Base-by-base conservation (phyloP, 108 stramenopile genomes). In the Cyclotella kingstonii region DNA sequence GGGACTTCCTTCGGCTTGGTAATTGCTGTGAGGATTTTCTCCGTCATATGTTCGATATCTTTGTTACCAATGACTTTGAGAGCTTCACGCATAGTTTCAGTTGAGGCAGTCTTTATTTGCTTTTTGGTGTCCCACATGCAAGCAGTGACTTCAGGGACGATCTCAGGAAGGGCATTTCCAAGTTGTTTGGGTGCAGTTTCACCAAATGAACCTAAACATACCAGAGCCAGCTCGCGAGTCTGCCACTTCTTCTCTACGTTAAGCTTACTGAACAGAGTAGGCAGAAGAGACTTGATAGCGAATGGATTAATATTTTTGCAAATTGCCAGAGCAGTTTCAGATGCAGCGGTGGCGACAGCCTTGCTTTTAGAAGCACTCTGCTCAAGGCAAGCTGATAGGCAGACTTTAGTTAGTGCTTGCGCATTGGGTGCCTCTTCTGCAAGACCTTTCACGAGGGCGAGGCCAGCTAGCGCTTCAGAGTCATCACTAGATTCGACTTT, bases 91-190 rank as follows among this genome's bases (percentile, higher is more conserved):
- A 98, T 97, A 65, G 96, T 91, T 1, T 58, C 76, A 31, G 86
- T 94, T 51, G 96, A 91, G 15, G 98, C 96, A 34, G 68, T 80
- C 86, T 93, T 94, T 63, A 97, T 89, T 79, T 95, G 92, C 82
- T 95, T 96, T 93, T 97, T 97, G 54, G 97, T 94, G 80, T 97
- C 97, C 92, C 95, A 95, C 94, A 98, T 95, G 63, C 88, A 94
- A 4, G 91, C 90, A 11, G 97, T 94, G 31, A 98, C 86, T 59
- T 94, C 94, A 29, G 97, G 97, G 23, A 98, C 92, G 19, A 98
- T 59, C 73, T 90, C 84, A 9, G 92, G 93, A 58, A 97, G 89
- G 38, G 87, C 82, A 58, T 85, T 80, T 49, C 85, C 89, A 4
- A 95, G 75, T 58, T 93, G 89, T 60, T 82, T 84, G n/a, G 93